Evolutionary conservation across 371 early-diverging fungal genomes (phyloP), one percentile per base, ranked within the genome.

Genomic region (Catenaria anguillulae): DNA sequence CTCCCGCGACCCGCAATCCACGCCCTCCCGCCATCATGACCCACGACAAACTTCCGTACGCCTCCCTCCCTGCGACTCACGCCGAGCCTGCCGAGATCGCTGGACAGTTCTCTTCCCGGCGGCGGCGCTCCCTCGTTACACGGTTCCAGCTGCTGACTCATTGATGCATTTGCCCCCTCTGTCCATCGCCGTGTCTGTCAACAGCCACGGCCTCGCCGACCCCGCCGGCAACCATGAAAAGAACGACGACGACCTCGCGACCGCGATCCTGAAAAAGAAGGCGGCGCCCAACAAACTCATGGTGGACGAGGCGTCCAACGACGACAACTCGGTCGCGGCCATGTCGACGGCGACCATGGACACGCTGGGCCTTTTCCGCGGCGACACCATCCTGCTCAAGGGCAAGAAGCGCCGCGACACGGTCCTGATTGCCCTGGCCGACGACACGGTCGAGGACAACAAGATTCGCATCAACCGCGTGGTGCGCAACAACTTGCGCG

Each of bases 351-450:
- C 86, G 42, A 94, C 95, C 56, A 90, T 97, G 84, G 97, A 97
- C 67, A 78, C 73, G 62, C 82, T 97, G 63, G 83, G 85, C 58
- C 84, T 97, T 56, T 97, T 48, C 40, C 35, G 21, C 33, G 93
- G 97, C 62, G 97, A 97, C 70, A 93, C 91, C 64, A 88, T 98
- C 43, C 73, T 93, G 55, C 77, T 99, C 65, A 94, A 96, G 78
- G 99, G 99, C 67, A 99, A 98, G 80, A 94, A 93, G 85, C 84
- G 98, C 74, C 84, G 84, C 67, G 97, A 98, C 70, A 93, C 96
- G 13, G 92, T 99, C 31, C 80, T 99, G 60, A 89, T 94, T 65
- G 92, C 91, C 54, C 76, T 94, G 40, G 84, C 90, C 64, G 93
- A 93, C 69, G 92, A 94, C 65, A 84, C 86, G 56, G 81, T 89